Evolutionary conservation across 2,329 filamentous ascomycete species (phyloP).

Genomic region (Alternaria arbusti): DNA sequence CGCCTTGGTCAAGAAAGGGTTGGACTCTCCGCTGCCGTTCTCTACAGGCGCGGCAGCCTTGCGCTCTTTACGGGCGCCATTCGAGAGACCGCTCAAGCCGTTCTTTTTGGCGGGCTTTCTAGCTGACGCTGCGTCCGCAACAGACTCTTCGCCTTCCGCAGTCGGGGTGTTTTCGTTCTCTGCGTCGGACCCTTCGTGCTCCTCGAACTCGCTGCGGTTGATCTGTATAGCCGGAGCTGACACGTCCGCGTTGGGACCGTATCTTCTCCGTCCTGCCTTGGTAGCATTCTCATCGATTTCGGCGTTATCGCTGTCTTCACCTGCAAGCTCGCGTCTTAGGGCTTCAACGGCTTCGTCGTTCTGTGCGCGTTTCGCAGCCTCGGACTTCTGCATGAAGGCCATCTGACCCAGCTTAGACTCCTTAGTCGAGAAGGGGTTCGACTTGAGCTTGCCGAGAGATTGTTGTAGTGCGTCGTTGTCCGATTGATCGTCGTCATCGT

Average conservation of each 20-base stretch:
- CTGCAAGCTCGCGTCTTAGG: constrained; percentile 71
- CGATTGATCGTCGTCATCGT: constrained; percentile 68
- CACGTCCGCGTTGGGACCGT: constrained; percentile 60
- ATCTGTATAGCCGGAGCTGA: constrained; percentile 38
- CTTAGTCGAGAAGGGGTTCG: constrained; percentile 63
- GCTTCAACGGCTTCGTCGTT: constrained; percentile 73
- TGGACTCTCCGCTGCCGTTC: constrained; percentile 15
- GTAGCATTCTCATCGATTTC: constrained; percentile 60
- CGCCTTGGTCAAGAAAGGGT: constrained; percentile 45
- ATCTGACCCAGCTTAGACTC: constrained; percentile 75
- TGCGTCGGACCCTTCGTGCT: constrained; percentile 59
- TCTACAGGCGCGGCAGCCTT: constrained; percentile 9
- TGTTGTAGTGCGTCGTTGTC: constrained; percentile 47
- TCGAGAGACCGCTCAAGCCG: constrained; percentile 18
- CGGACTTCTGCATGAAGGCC: constrained; percentile 94
- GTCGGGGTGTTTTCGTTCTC: constrained; percentile 34
- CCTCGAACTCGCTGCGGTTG: constrained; percentile 65
- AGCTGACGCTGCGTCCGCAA: constrained; percentile 18
- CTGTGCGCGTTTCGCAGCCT: constrained; percentile 75
- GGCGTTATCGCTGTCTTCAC: constrained; percentile 62
- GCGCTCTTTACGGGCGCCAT: constrained; percentile 16
- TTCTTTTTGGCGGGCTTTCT: constrained; percentile 15
- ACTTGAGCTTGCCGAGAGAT: constrained; percentile 47
- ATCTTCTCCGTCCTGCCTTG: constrained; percentile 73
- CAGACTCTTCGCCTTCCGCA: constrained; percentile 32